These are phyloP conservation scores for Yamadazyma mexicana DNA, from an alignment of 1,139 yeast genomes.

Conservation along the genomic window DNA sequence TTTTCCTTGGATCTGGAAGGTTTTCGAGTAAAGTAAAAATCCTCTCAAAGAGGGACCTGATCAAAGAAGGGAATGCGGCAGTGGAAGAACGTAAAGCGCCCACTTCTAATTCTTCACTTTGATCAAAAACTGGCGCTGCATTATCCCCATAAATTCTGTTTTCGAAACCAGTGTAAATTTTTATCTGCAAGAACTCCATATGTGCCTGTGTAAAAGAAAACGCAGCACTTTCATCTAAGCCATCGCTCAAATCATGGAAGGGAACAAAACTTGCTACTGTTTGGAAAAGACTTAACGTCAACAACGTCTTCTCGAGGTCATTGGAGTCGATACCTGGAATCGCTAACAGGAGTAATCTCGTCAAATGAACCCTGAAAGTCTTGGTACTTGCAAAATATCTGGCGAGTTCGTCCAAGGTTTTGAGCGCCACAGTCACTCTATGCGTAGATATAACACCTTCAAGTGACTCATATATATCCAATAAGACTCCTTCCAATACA, in stretches of 20 bases:
- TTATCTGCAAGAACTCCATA: constrained; percentile 47
- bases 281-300: constrained; percentile 70
- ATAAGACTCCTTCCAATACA: constrained; percentile 63
- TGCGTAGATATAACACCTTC: constrained; percentile 83
- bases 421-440: constrained; percentile 72
- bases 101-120: constrained; percentile 47
- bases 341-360: constrained; percentile 67
- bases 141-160: neutral
- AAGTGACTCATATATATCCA: constrained; percentile 82
- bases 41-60: constrained; percentile 57
- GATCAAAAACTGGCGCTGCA: constrained; percentile 15
- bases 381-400: constrained; percentile 68
- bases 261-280: constrained; percentile 76
- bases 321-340: constrained; percentile 88
- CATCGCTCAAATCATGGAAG: constrained; percentile 52
- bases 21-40: constrained; percentile 71
- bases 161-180: constrained; percentile 21
- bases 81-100: constrained; percentile 74
- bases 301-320: constrained; percentile 73
- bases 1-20: constrained; percentile 61
- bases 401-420: constrained; percentile 64
- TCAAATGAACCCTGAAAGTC: constrained; percentile 72
- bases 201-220: constrained; percentile 72
- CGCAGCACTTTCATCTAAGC: constrained; percentile 57
- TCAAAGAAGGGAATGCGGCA: constrained; percentile 63